Evolutionary conservation across 345 rosid genomes (phyloP).

Genomic region (Eucalyptus regnans): DNA sequence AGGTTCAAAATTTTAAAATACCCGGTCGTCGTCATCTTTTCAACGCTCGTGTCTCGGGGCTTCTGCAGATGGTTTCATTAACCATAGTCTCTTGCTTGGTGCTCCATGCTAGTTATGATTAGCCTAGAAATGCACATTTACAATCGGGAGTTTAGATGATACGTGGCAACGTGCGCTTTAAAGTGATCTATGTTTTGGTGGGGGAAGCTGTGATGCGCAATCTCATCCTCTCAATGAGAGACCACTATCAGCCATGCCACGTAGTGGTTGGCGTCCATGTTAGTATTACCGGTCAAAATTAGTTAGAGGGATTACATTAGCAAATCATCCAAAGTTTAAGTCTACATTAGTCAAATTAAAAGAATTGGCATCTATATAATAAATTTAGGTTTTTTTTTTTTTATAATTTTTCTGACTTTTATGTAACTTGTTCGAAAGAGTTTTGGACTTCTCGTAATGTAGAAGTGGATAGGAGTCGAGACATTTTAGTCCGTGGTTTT

Average conservation of each 20-base stretch:
- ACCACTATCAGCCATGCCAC: background rate
- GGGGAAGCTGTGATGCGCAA: too few relatives aligned
- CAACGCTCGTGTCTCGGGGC: rapidly evolving
- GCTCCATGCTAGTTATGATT: too few relatives aligned
- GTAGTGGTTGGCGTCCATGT: rapidly evolving
- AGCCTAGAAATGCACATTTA: too few relatives aligned
- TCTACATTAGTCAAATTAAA: background rate
- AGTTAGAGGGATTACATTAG: rapidly evolving
- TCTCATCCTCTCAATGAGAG: too few relatives aligned
- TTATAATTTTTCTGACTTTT: background rate
- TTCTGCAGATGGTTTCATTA: too few relatives aligned
- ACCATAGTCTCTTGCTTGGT: too few relatives aligned
- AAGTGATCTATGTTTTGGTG: rapidly evolving
- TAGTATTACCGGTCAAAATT: background rate
- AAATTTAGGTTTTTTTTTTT: background rate
- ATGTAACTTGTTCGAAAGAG: background rate
- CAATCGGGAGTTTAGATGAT: too few relatives aligned
- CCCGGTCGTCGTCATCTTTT: rapidly evolving
- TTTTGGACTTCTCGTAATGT: background rate
- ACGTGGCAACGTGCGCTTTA: too few relatives aligned
- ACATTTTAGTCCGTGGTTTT: rapidly evolving
- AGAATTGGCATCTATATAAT: background rate
- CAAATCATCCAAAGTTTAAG: background rate
- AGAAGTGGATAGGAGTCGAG: background rate
- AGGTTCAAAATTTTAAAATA: too few relatives aligned